Conservation (phyloP, 2,329 filamentous ascomycete genomes). For the Huntiella savannae region DNA sequence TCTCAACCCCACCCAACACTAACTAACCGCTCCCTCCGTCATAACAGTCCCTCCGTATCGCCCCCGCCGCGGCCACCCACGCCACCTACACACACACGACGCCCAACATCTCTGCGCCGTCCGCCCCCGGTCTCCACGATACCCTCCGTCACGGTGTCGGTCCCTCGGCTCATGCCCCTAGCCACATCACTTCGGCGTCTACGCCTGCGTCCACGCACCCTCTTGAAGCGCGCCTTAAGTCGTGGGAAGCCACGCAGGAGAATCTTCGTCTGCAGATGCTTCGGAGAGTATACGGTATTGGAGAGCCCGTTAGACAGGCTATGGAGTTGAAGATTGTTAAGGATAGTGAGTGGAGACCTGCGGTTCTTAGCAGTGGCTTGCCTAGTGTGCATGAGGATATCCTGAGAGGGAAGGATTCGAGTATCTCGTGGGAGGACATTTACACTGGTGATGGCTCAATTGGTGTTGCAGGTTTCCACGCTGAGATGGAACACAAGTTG, state of each 20-base stretch:
- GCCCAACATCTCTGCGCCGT: conserved; percentile 55
- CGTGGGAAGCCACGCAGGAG: conserved; percentile 84
- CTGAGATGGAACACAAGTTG: conserved; percentile 85
- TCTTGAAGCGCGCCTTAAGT: conserved; percentile 71
- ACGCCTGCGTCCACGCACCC: conserved; percentile 53
- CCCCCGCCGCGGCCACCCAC: conserved; percentile 49
- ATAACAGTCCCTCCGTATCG: conserved; percentile 68
- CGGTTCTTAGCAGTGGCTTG: conserved; percentile 39
- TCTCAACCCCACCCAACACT: background rate
- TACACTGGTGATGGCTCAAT: conserved; percentile 62
- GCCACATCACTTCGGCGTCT: conserved; percentile 20
- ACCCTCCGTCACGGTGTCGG: conserved; percentile 71
- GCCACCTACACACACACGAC: conserved; percentile 44
- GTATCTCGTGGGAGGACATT: conserved; percentile 83
- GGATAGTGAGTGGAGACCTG: conserved; percentile 62
- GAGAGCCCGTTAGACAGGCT: conserved; percentile 74
- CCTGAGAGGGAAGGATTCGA: conserved; percentile 56
- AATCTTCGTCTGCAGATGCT: conserved; percentile 72
- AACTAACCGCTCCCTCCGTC: conserved; percentile 12
- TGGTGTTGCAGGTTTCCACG: conserved; percentile 55
- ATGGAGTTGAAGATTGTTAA: conserved; percentile 89
- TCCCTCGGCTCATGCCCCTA: conserved; percentile 30
- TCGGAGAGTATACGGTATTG: conserved; percentile 73
- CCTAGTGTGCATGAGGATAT: conserved; percentile 77
- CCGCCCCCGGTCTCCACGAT: conserved; percentile 83